Base-by-base conservation (phyloP, 805 yeast genomes). In the Zygosaccharomyces siamensis region DNA sequence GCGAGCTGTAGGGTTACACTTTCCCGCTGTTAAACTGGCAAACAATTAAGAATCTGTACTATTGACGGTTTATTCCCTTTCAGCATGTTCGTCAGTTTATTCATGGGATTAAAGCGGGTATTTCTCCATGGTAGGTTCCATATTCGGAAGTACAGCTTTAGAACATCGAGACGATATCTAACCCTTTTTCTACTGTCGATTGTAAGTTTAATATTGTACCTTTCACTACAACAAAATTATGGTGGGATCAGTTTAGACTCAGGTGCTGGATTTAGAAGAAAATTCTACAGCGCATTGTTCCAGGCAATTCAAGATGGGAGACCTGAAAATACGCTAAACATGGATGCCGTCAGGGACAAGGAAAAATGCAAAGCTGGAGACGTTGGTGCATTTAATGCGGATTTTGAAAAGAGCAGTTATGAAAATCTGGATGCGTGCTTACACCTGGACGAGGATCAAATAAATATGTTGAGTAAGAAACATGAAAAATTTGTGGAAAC, bases 341-440 rank as follows among this genome's bases (percentile, higher is more conserved):
- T 42, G 28, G 41, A 44, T 12, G 39, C 27, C 7, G 32, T 46
- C 10, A 47, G 53, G 14, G 53, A 52, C 27, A 38, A 16, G 12
- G 43, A 44, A 18, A 42, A 43, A 16, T 52, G 55, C 27, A 28
- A 23, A 20, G 20, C 14, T 21, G 47, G 50, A 2, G 54, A 53
- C 28, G 30, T 48, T 21, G 36, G 44, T 11, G 32, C 47, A 7
- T 37, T 40, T 16, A 39, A 24, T 10, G 39, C 43, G 4, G 40
- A 31, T n/a, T 30, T 43, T 5, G 54, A 49, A 7, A 47, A 23
- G 20, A 44, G 43, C 10, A 39, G 54, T 16, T 55, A 45, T 45
- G 49, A 52, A 12, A 54, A 52, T 38, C 50, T 61, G 39, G 49
- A 53, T 23, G 49, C 46, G 7, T 60, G 62, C 45, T 55, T 48